Base-by-base conservation (phyloP, 176 grass and related monocot species). In the Eragrostis nindensis region DNA sequence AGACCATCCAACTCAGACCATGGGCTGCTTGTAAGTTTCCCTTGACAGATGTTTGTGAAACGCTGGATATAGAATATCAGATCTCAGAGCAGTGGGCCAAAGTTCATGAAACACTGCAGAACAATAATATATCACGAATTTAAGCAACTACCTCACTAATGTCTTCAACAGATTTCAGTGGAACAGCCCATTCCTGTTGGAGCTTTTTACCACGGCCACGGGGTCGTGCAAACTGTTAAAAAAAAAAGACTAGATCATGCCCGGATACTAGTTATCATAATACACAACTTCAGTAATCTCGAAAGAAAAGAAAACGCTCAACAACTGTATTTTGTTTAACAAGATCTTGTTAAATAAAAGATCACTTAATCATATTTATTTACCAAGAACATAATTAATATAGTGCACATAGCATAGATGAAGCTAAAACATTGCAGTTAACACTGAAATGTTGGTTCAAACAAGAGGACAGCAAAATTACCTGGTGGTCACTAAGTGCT, bases 1-100 rank as follows among this genome's bases (percentile, higher is more conserved):
- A 97, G 93, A 59, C 90, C 90, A 0, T 97, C 90, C 80, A 97
- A 65, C 73, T 97, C 94, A 53, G 94, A 97, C 94, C 94, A 97
- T 3, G 94, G 91, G 54, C 87, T 93, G 54, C 91, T 93, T 82
- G 64, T 91, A 72, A 91, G 71, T 73, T 93, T 86, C 45, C 94
- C 91, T 80, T 87, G 69, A 73, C 87, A 97, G 68, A 86, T 89
- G 77, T 85, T 87, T 65, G 84, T 73, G 42, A 97, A 97, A 66
- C 79, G 63, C 94, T 97, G 80, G 38, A 57, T 8, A 45, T 2
- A 75, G 6, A 60, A 79, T 22, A 66, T 54, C 13, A 40, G n/a
- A 41, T 68, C 42, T 27, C 49, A 54, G 64, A 41, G 70, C 52
- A 57, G 8, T 72, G 72, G n/a, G n/a, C n/a, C n/a, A n/a, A n/a